A percentile compares a stretch with the other conserved stretches of the same genome.
Evolutionary conservation across 2,329 filamentous ascomycete genomes (phyloP).

Genomic region (Colletotrichum sansevieriae): DNA sequence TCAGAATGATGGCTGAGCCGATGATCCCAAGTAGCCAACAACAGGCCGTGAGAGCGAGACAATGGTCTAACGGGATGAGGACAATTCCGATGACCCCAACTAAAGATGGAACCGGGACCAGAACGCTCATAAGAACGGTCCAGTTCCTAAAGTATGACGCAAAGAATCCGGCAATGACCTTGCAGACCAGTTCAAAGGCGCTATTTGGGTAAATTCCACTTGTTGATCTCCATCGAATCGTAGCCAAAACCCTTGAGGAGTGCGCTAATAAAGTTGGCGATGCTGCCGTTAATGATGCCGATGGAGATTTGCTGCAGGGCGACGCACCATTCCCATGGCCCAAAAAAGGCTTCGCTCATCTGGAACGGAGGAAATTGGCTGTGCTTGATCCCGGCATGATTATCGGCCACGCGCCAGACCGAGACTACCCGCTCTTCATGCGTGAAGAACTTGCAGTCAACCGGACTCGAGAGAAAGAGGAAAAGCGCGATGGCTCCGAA

Average conservation of each 20-base stretch:
- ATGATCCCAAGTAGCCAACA: conserved; percentile 65
- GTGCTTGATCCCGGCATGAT: neutral
- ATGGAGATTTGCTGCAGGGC: conserved; percentile 3
- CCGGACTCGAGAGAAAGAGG: neutral
- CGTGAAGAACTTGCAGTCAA: neutral
- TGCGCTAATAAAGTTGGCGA: conserved; percentile 4
- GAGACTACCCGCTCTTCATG: conserved; percentile 1
- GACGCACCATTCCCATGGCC: neutral
- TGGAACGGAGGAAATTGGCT: neutral
- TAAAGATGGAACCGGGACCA: conserved; percentile 46
- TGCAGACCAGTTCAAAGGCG: neutral
- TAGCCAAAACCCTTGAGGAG: neutral
- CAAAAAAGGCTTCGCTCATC: conserved; percentile 1
- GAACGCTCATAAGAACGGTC: neutral
- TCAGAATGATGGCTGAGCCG: conserved; percentile 63
- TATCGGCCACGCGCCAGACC: conserved; percentile 6
- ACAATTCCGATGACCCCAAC: conserved; percentile 64
- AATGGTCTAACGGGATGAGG: conserved; percentile 59
- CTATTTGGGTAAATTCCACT: neutral
- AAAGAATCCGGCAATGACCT: neutral
- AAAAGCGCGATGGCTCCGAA: conserved; percentile 3
- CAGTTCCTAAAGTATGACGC: neutral
- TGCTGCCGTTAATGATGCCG: conserved; percentile 3
- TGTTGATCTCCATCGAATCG: neutral
- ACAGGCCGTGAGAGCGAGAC: conserved; percentile 63